Base-by-base conservation (phyloP, 78 protist genomes). In the Planoprotostelium fungivorum region DNA sequence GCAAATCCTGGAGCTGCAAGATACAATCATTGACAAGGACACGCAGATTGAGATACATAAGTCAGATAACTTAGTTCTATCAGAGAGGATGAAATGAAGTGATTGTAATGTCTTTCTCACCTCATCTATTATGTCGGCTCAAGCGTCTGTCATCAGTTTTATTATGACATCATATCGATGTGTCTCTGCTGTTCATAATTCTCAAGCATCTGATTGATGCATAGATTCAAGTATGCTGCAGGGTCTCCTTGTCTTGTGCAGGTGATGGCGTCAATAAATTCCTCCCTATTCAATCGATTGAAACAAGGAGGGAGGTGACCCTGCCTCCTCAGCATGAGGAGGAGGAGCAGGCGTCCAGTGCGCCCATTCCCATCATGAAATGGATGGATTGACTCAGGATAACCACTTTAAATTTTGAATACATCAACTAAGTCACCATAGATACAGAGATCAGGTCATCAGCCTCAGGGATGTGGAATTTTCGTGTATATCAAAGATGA, bases 311-410 rank as follows among this genome's bases (percentile, higher is more conserved):
- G 63, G 31, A 88, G 16, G 1, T 88, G 83, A 83, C 90, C 84
- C 23, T 35, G 34, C 84, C n/a, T 37, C 36, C 1, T 9, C 51
- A 88, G 84, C 29, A 88, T 37, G 36, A 88, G 35, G 28, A 29
- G 34, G 37, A 88, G 34, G 5, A 88, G 34, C 0, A 88, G 84
- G 73, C 90, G 73, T 37, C 90, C 91, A 1, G 38, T 31, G 25
- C 91, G n/a, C 28, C 91, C 91, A 89, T 89, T 89, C 16, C 91
- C 91, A 51, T 89, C 91, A 63, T 89, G 91, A 34, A 89, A 89
- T 0, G 91, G 91, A 89, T 89, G 91, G 0, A 89, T 89, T 1
- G 38, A 84, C 9, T 88, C 0, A 38, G 1, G n/a, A 28, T 88
- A 36, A 88, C 29, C 36, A 37, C 34, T 36, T 1, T 83, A 39